Evolutionary conservation across 495 filamentous ascomycete species (phyloP).

Genomic region (Bryoglossum gracile): DNA sequence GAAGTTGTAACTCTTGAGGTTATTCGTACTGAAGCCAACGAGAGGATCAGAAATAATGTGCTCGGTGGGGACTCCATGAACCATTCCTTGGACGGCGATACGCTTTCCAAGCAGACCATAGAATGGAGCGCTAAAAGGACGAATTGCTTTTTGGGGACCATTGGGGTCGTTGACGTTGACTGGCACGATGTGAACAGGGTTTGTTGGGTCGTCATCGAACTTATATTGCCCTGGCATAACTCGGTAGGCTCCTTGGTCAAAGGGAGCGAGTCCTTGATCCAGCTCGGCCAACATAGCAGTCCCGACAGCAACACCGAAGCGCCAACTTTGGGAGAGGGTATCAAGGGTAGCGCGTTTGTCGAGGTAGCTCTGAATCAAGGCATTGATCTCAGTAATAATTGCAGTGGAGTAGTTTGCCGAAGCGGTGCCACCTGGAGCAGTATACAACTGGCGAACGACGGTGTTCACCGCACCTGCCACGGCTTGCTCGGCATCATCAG

Average conservation of each 20-base stretch:
- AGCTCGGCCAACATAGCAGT: conserved; percentile 24
- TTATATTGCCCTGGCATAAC: conserved; percentile 22
- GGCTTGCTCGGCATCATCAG: conserved; percentile 24
- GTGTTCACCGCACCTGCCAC: conserved; percentile 29
- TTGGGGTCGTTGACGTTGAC: conserved; percentile 28
- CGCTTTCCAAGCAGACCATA: conserved; percentile 28
- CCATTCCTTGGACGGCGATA: conserved; percentile 25
- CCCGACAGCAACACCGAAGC: conserved; percentile 26
- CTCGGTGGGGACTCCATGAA: conserved; percentile 17
- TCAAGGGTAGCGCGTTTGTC: conserved; percentile 17
- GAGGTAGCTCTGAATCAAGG: conserved; percentile 12
- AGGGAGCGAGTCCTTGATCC: conserved; percentile 14
- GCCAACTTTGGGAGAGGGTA: conserved; percentile 21
- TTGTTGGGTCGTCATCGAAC: conserved; percentile 32
- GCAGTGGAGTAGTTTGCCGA: conserved; percentile 11
- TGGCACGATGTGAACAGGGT: conserved; percentile 28
- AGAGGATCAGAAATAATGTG: conserved; percentile 31
- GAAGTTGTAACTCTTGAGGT: conserved; percentile 24
- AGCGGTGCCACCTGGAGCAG: conserved; percentile 14
- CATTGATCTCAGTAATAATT: conserved; percentile 9
- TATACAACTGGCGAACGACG: conserved; percentile 25
- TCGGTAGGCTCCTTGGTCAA: conserved; percentile 19
- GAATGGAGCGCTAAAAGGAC: conserved; percentile 25
- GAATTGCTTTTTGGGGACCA: conserved; percentile 21
- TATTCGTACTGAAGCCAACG: conserved; percentile 20